Base-by-base conservation (phyloP, 2,329 filamentous ascomycete species). In the Fusarium devonianum region DNA sequence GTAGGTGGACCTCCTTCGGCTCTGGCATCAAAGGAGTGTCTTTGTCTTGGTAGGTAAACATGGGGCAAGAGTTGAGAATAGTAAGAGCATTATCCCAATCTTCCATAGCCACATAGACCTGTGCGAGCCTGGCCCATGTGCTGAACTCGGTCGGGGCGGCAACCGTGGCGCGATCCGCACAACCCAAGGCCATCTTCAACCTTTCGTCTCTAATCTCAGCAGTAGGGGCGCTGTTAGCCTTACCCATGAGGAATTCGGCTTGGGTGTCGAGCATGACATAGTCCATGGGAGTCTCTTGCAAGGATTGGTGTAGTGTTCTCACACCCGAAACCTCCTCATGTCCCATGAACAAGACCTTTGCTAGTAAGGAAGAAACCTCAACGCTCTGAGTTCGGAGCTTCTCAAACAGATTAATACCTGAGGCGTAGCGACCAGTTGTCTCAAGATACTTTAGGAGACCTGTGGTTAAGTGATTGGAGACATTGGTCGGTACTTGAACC, bases 31-130 rank as follows among this genome's bases (percentile, higher is more conserved):
- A 76, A 4, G 94, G 94, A 5, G 92, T 88, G 70, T 99, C 94
- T 72, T 97, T 97, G 73, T 99, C 94, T 73, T 97, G 94, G 72
- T 99, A 97, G 6, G 94, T 99, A 72, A 99, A 99, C 94, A 99
- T 99, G 7, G 94, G 94, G 71, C 94, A 99, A 13, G 94, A 99
- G 75, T 99, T 99, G 41, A 99, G 81, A 4, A 94, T 97, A 5
- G 96, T 86, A 17, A 99, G 81, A 1, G 94, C 94, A 62, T 97
- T 85, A 68, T 97, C 94, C 92, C 94, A 99, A 68, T 96, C 90
- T 70, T 99, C 94, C 74, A 96, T 84, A 38, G 88, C 84, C 45
- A 97, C 90, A 64, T 99, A 99, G 22, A 97, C 89, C 69, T 97
- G 91, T 3, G 92, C 92, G 56, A 99, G 75, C 48, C 92, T 83